Evolutionary conservation across 106 monocot species (phyloP), one percentile per base, ranked within the genome.

Genomic region (Apostasia ramifera): DNA sequence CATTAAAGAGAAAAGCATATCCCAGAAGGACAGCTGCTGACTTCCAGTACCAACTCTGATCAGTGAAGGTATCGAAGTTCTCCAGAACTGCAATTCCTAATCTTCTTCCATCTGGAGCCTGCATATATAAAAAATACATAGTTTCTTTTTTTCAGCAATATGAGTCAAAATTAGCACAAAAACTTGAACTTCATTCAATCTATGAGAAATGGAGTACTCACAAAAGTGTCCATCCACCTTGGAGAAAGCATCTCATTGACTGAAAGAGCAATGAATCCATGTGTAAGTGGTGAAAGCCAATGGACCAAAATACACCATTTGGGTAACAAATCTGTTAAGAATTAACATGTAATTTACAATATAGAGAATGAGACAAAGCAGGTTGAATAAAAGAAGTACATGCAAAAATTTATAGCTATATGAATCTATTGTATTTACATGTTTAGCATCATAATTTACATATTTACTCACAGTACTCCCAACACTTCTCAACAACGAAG

Each of bases 231-330:
- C 88, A 84, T 86, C 90, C 90, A 91, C 47, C 90, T 83, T 7
- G 86, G 79, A 66, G 86, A 79, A 11, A 82, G 74, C 7, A 88
- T 82, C 67, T 91, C 91, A 74, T 91, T 91, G 39, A 88, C 81
- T 40, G 77, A 67, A 38, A 91, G 49, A 40, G 87, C 81, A 71
- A 85, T 82, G 47, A 82, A 84, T 59, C 65, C 87, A 50, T 91
- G 88, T 10, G 74, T 73, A n/a, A 84, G 54, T 6, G 91, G 91
- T 1, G 88, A 87, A 60, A 70, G 11, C 87, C 87, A 82, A 57
- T 82, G 85, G 14, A 79, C 91, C 91, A 87, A 91, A 6, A 82
- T 85, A 87, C 87, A 88, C 91, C 91, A 92, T 53, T 83, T 85
- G 49, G 84, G 82, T 61, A 92, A 83, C 39, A 70, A 44, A 42